Percentiles rank a stretch among this genome's conserved stretches.
Conservation (phyloP, 1,284 basidiomycete species). For the Malassezia slooffiae region DNA sequence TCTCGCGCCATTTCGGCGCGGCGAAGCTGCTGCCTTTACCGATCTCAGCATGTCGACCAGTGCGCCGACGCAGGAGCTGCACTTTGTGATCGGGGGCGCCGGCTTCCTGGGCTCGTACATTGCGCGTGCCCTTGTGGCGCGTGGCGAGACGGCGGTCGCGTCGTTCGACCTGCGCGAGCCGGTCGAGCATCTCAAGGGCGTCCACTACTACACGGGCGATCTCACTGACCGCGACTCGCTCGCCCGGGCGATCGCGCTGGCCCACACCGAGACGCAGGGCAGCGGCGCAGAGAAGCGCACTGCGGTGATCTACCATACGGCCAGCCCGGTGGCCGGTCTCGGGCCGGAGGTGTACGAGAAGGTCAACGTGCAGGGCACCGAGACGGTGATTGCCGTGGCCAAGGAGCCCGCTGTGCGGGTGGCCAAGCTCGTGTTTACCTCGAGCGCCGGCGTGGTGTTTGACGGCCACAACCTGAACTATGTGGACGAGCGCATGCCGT, state of each 20-base stretch:
- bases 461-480: conserved; percentile 70
- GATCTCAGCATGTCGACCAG: conserved; percentile 35
- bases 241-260: conserved; percentile 10
- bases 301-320: conserved; percentile 70
- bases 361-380: conserved; percentile 88
- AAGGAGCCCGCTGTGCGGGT: conserved; percentile 54
- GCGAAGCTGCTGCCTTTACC: too few relatives aligned
- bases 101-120: conserved; percentile 44
- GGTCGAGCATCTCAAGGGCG: conserved; percentile 25
- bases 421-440: conserved; percentile 84
- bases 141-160: conserved; percentile 38
- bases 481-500: conserved; percentile 75
- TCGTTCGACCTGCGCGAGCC: conserved; percentile 34
- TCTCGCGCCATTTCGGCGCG: too few relatives aligned
- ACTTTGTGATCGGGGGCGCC: conserved; percentile 42
- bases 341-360: conserved; percentile 66
- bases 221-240: conserved; percentile 32
- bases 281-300: not conserved
- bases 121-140: conserved; percentile 31
- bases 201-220: conserved; percentile 37
- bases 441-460: conserved; percentile 84
- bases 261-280: not conserved
- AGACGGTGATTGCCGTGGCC: conserved; percentile 68
- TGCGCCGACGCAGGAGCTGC: conserved; percentile 33
- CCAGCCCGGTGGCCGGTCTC: conserved; percentile 66